These are phyloP conservation scores for Rhizophagus clarus DNA, from an alignment of 192 early-diverging fungal genomes.

Conservation along the genomic window DNA sequence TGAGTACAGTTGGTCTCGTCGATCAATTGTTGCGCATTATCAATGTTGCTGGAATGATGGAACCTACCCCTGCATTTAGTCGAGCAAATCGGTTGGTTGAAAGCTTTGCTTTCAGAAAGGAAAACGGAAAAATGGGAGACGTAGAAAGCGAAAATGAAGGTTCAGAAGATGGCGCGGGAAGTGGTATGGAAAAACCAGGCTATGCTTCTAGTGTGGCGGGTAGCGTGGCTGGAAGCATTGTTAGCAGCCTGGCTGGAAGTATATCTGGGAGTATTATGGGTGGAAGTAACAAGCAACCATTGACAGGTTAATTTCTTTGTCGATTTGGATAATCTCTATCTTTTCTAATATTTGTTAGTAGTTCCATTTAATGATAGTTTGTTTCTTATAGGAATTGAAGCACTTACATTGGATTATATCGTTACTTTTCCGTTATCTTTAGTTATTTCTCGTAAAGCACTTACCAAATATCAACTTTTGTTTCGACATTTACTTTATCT, in stretches of 20 bases:
- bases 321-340: background rate
- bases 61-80: constrained; percentile 5
- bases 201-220: constrained; percentile 23
- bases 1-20: constrained; percentile 62
- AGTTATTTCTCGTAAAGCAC: constrained; percentile 78
- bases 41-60: constrained; percentile 61
- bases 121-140: constrained; percentile 18
- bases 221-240: constrained; percentile 11
- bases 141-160: constrained; percentile 37
- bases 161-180: constrained; percentile 21
- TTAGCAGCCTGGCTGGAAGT: constrained; percentile 20
- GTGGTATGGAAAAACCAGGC: constrained; percentile 26
- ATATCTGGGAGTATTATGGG: constrained; percentile 20
- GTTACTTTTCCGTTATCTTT: constrained; percentile 89
- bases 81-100: constrained; percentile 8
- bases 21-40: constrained; percentile 76
- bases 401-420: constrained; percentile 79
- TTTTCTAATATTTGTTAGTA: background rate
- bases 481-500: constrained; percentile 88
- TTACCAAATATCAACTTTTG: constrained; percentile 90
- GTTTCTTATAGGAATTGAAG: constrained; percentile 67
- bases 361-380: background rate
- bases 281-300: constrained; percentile 17
- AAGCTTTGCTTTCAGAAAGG: constrained; percentile 22
- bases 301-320: constrained; percentile 2